phyloP scores from a whole-genome alignment of 495 filamentous ascomycete genomes.

The Extremus antarcticus region DNA sequence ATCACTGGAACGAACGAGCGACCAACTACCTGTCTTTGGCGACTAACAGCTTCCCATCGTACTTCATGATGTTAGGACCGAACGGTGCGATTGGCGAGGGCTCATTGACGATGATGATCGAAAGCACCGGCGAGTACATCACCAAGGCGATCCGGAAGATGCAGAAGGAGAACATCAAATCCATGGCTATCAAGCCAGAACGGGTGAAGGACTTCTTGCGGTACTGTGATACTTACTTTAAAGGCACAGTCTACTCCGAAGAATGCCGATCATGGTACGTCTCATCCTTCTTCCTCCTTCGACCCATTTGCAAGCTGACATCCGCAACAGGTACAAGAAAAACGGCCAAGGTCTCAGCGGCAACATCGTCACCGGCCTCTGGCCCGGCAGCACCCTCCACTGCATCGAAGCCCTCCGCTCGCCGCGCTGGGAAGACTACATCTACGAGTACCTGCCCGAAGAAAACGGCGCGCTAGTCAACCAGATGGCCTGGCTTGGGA shows the following conservation, averaged over 20 bases:
- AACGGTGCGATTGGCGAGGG: conserved; percentile 29
- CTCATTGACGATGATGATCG: conserved; percentile 33
- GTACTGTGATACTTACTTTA: conserved; percentile 21
- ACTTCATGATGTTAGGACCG: conserved; percentile 29
- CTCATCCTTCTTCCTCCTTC: background rate
- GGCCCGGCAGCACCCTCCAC: conserved; percentile 30
- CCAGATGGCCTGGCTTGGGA: conserved; percentile 22
- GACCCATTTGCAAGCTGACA: background rate
- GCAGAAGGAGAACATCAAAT: conserved; percentile 39
- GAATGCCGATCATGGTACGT: conserved; percentile 20
- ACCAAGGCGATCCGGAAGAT: conserved; percentile 38
- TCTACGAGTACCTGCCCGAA: conserved; percentile 13
- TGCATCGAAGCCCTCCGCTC: conserved; percentile 36
- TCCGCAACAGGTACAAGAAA: conserved; percentile 14
- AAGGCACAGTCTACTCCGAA: conserved; percentile 19
- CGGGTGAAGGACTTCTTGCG: conserved; percentile 20
- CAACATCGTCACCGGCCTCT: conserved; percentile 28
- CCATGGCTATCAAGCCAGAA: conserved; percentile 19
- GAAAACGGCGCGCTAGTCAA: conserved; percentile 6
- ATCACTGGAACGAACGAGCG: conserved; percentile 24
- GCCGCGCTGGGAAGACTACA: conserved; percentile 23
- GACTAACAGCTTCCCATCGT: conserved; percentile 25
- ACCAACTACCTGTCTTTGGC: conserved; percentile 27
- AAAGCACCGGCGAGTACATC: conserved; percentile 43
- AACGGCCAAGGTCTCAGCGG: conserved; percentile 15